Percentiles rank a stretch among this genome's conserved stretches.
These are phyloP conservation scores for Sinapis alba DNA, from an alignment of 441 rosid species.

Conservation along the genomic window DNA sequence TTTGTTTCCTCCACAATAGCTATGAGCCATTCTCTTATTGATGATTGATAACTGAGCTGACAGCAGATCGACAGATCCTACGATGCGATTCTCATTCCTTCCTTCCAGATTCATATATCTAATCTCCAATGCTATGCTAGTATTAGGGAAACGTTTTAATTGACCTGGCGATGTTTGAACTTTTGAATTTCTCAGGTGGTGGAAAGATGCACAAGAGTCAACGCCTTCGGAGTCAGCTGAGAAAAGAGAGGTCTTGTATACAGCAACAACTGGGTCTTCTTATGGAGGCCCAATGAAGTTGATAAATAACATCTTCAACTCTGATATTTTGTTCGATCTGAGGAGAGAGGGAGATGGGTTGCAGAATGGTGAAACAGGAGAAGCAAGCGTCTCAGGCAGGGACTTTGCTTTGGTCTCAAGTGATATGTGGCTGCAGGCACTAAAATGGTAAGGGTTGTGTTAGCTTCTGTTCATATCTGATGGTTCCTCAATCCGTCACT, in stretches of 20 bases:
- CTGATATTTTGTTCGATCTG: conserved; percentile 82
- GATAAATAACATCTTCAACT: conserved; percentile 83
- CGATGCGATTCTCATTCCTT: neutral
- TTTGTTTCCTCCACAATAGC: neutral
- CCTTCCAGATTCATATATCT: neutral
- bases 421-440: conserved; percentile 96
- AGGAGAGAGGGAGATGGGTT: conserved; percentile 67
- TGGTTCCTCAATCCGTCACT: conserved; percentile 4
- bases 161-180: neutral
- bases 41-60: neutral
- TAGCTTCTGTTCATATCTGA: neutral
- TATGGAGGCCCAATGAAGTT: conserved; percentile 94
- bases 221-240: conserved; percentile 50
- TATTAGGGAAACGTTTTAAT: neutral
- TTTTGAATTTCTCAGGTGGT: conserved; percentile 69
- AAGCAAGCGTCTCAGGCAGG: conserved; percentile 84
- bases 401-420: conserved; percentile 95
- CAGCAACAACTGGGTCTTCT: conserved; percentile 65
- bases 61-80: neutral
- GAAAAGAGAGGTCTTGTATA: conserved; percentile 69
- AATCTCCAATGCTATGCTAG: neutral
- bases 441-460: conserved; percentile 69
- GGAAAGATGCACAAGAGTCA: conserved; percentile 79
- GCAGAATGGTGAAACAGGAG: conserved; percentile 58
- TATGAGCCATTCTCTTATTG: neutral